phyloP scores from a whole-genome alignment of 352 stramenopile species.

The Phytophthora litchii region DNA sequence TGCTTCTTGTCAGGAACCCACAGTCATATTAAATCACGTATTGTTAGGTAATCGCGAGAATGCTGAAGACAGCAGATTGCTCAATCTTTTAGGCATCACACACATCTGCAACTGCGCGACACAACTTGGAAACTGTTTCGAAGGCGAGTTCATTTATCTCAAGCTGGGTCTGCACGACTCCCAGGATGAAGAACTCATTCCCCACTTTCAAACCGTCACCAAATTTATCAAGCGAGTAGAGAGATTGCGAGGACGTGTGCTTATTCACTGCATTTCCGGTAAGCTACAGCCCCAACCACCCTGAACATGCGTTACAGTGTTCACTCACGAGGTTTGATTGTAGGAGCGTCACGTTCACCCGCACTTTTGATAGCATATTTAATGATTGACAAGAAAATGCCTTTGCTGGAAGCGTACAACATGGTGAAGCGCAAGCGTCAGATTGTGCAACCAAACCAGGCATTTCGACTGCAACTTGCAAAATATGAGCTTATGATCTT shows the following conservation, averaged over 20 bases:
- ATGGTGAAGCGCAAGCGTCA: constrained; percentile 52
- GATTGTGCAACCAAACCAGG: constrained; percentile 57
- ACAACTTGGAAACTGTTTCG: constrained; percentile 60
- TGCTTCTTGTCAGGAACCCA: constrained; percentile 25
- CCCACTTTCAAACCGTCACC: constrained; percentile 58
- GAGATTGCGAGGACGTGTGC: constrained; percentile 45
- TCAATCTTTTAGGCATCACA: constrained; percentile 51
- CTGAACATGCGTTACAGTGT: background rate
- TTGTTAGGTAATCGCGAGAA: constrained; percentile 54
- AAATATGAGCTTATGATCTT: constrained; percentile 70
- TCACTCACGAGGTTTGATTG: background rate
- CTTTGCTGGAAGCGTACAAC: constrained; percentile 63
- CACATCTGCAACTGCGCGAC: constrained; percentile 70
- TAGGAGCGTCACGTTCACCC: constrained; percentile 59
- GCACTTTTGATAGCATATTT: constrained; percentile 66
- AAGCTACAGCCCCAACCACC: background rate
- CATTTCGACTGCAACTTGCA: constrained; percentile 71
- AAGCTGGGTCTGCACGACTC: constrained; percentile 60
- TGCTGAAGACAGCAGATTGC: constrained; percentile 44
- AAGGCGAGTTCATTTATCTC: constrained; percentile 73
- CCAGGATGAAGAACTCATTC: constrained; percentile 55
- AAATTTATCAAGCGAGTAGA: constrained; percentile 63
- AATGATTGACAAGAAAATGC: constrained; percentile 73
- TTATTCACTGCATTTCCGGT: constrained; percentile 69
- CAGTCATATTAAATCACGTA: constrained; percentile 53